Evolutionary conservation across 352 stramenopile species (phyloP).

Genomic region (Globisporangium paroecandrum): DNA sequence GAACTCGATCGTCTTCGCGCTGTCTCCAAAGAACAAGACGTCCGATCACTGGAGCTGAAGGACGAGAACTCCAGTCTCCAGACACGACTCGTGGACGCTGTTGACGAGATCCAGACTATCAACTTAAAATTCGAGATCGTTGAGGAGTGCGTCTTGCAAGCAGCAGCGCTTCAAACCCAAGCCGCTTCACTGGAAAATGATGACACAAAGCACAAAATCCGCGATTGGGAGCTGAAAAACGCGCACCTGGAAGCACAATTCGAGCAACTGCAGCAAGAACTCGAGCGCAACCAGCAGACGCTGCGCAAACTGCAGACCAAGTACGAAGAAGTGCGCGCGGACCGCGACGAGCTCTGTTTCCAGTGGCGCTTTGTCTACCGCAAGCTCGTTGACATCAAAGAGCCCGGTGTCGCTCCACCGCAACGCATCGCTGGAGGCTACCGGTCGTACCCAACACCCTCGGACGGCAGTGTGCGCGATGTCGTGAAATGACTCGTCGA

Average conservation of each 20-base stretch:
- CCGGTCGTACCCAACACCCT: constrained; percentile 30
- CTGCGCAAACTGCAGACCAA: constrained; percentile 18
- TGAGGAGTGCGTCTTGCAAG: not conserved
- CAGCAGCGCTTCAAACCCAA: not conserved
- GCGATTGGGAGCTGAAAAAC: not conserved
- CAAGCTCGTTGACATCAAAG: constrained; percentile 33
- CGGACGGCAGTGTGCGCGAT: constrained; percentile 29
- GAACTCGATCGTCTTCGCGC: constrained; percentile 4
- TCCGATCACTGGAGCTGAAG: constrained; percentile 1
- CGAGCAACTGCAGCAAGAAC: constrained; percentile 4
- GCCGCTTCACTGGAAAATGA: not conserved
- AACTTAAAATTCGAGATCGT: constrained; percentile 7
- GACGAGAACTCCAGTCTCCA: constrained; percentile 8
- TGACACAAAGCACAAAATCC: not conserved
- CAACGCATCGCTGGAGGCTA: constrained; percentile 36
- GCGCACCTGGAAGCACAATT: constrained; percentile 12
- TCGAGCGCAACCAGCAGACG: constrained; percentile 17
- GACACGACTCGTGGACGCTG: not conserved
- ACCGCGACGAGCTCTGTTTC: constrained; percentile 32
- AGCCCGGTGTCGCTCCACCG: constrained; percentile 28
- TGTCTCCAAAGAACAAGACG: not conserved
- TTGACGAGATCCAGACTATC: constrained; percentile 9
- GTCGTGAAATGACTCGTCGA: constrained; percentile 44
- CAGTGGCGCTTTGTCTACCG: constrained; percentile 32
- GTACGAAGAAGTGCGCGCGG: constrained; percentile 21